A percentile compares a stretch with the other conserved stretches of the same genome.
phyloP scores from a whole-genome alignment of 768 basidiomycete species.

The Gymnopilus junonius region DNA sequence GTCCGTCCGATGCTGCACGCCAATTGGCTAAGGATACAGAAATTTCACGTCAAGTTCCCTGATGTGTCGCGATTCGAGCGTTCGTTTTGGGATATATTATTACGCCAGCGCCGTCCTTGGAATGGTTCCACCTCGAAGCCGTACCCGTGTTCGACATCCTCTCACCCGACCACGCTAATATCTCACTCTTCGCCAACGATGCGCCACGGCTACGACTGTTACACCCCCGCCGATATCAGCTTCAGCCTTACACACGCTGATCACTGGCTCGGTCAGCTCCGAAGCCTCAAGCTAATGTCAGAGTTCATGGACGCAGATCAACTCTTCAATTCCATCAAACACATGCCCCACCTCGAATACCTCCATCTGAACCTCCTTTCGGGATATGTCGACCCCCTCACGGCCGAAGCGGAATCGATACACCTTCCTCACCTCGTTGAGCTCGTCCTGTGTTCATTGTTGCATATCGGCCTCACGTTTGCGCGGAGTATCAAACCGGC shows the following conservation, averaged over 20 bases:
- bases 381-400: not conserved
- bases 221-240: not conserved
- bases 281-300: not conserved
- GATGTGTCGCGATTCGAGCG: no score
- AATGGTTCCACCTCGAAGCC: not conserved
- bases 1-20: not conserved
- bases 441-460: not conserved
- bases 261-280: not conserved
- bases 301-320: not conserved
- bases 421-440: not conserved
- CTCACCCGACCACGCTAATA: not conserved
- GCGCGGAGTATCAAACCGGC: not conserved
- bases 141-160: not conserved
- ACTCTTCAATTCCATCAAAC: not conserved
- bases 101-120: not conserved
- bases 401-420: not conserved
- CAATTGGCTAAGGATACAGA: not conserved
- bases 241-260: not conserved
- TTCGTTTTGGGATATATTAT: not conserved
- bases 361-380: not conserved
- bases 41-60: not conserved
- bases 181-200: not conserved
- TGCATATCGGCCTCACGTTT: not conserved
- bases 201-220: not conserved
- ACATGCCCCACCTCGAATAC: not conserved